Base-by-base conservation (phyloP, 371 early-diverging fungal species). In the Syncephalastrum contaminatum region DNA sequence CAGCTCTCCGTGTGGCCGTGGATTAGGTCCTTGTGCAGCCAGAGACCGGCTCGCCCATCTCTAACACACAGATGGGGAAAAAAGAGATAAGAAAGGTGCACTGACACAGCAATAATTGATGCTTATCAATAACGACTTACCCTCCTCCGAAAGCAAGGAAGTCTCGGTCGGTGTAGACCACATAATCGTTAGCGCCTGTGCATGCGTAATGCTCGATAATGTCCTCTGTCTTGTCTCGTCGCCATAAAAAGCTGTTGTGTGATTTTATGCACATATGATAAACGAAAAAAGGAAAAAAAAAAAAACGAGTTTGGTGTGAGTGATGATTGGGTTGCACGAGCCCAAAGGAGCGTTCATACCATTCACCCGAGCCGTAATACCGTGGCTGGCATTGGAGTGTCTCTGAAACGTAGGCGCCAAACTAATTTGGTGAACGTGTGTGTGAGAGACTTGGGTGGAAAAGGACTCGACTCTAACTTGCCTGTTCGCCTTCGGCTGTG, bases 301-400 rank as follows among this genome's bases (percentile, higher is more conserved):
- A 2, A 12, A 30, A 30, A 12, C 2, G 10, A 12, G 36, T 1
- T 30, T 30, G 36, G 36, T 12, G 12, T 30, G 36, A 30, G 36
- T 30, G 36, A 30, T 30, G 36, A 10, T 30, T 30, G 10, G 36
- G 36, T 30, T 10, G 10, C 36, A 30, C 36, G 10, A 30, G 36
- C 0, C 36, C 0, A 10, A 30, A 10, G 10, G 36, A 30, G 36
- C 7, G 36, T 6, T 10, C 10, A 30, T 62, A 72, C 75, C 75
- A 72, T 66, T 75, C 75, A n/a, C 75, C 75, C 44, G 67, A 65
- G 14, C 75, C 75, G 53, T 75, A 75, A 48, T 63, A 72, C 12
- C 58, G 55, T 13, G 62, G 48, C 19, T 58, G 43, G 16, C 52
- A 25, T 48, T 63, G 64, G 14, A 75, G 41, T 5, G 67, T 41